Conservation (phyloP, 2,329 filamentous ascomycete species). For the Colletotrichum tanaceti region DNA sequence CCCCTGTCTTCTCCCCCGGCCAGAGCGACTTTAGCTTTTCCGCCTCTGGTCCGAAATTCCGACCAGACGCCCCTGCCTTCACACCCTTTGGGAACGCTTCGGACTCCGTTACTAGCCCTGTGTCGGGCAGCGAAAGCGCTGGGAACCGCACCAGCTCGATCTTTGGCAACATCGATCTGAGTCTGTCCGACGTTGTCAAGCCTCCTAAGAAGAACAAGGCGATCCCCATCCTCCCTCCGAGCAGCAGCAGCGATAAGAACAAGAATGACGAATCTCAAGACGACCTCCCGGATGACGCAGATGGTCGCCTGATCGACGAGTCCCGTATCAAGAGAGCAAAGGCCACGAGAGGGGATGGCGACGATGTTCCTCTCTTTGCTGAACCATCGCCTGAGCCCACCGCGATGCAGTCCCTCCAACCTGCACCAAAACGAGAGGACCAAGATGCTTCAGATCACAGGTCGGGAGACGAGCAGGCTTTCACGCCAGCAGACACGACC, state of each 20-base stretch:
- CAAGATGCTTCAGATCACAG: constrained; percentile 27
- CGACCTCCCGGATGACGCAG: constrained; percentile 60
- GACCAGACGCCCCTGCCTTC: constrained; percentile 81
- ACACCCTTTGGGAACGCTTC: constrained; percentile 68
- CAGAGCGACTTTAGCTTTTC: constrained; percentile 76
- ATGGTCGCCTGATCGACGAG: constrained; percentile 71
- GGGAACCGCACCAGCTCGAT: constrained; percentile 64
- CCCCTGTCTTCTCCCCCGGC: constrained; percentile 77
- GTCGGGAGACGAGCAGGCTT: constrained; percentile 56
- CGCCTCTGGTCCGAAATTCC: constrained; percentile 73
- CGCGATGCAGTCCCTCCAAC: constrained; percentile 33
- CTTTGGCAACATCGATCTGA: constrained; percentile 76
- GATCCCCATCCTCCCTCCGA: constrained; percentile 80
- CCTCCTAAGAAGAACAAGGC: constrained; percentile 81
- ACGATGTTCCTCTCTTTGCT: constrained; percentile 82
- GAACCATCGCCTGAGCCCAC: constrained; percentile 53
- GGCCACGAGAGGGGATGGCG: constrained; percentile 72
- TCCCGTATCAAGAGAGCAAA: constrained; percentile 81
- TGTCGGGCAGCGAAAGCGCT: constrained; percentile 58
- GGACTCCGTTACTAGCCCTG: constrained; percentile 60
- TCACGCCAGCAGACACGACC: constrained; percentile 60
- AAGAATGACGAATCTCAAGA: constrained; percentile 45
- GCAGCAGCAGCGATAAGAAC: constrained; percentile 61
- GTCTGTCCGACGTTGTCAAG: constrained; percentile 70
- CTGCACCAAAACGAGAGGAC: constrained; percentile 19